phyloP scores from a whole-genome alignment of 345 rosid genomes.

The Brassica incana region DNA sequence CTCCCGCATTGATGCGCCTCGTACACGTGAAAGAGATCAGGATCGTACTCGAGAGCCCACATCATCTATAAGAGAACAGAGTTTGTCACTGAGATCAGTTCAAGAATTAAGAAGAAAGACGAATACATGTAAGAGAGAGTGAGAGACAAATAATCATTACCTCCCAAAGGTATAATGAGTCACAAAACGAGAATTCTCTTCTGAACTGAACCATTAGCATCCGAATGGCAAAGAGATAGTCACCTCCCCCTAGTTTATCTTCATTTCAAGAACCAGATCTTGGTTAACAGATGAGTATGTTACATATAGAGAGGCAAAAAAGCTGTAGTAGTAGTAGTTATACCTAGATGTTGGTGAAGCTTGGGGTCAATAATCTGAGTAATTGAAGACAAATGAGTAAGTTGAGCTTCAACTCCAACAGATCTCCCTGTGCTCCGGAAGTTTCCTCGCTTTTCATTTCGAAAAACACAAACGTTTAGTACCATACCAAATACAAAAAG shows the following conservation, averaged over 20 bases:
- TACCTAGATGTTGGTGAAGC: slow-evolving; percentile 97
- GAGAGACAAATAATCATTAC: slow-evolving; percentile 42
- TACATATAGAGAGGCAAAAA: not conserved
- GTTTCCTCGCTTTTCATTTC: slow-evolving; percentile 70
- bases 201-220: slow-evolving; percentile 99
- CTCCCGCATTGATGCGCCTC: slow-evolving; percentile 54
- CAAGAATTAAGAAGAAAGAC: slow-evolving; percentile 9
- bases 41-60: slow-evolving; percentile 99
- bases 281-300: not conserved
- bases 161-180: slow-evolving; percentile 98
- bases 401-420: slow-evolving; percentile 94
- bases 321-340: slow-evolving; percentile 21
- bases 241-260: slow-evolving; percentile 95
- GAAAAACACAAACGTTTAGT: not conserved
- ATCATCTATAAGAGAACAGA: slow-evolving; percentile 64
- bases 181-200: slow-evolving; percentile 94
- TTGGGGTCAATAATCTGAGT: slow-evolving; percentile 94
- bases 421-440: slow-evolving; percentile 88
- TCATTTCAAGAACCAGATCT: slow-evolving; percentile 20
- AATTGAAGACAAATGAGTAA: slow-evolving; percentile 74
- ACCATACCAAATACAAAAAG: not conserved
- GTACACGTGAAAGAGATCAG: slow-evolving; percentile 61
- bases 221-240: slow-evolving; percentile 91
- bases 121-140: not conserved
- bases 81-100: slow-evolving; percentile 1